A percentile compares a stretch with the other conserved stretches of the same genome.
phyloP scores from a whole-genome alignment of 305 asterid genomes.

The Solanum aculeatissimum region DNA sequence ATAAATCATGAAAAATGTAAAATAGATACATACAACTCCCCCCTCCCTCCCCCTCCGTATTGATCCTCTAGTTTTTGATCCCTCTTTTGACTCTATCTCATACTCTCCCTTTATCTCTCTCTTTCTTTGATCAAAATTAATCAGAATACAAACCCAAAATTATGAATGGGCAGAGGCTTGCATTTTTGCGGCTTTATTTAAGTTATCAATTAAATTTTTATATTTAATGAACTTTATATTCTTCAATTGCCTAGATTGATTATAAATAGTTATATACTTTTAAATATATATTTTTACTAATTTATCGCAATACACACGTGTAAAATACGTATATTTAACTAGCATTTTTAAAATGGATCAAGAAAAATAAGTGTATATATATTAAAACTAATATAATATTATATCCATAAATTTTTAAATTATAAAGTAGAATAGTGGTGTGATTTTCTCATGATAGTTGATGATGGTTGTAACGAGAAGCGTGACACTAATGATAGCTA shows the following conservation, averaged over 20 bases:
- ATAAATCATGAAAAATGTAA: too few species aligned
- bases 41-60: neutral
- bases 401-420: neutral
- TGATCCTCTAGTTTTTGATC: neutral
- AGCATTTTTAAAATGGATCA: too few species aligned
- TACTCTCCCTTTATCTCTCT: neutral
- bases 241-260: too few species aligned
- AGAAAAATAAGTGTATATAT: too few species aligned
- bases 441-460: neutral
- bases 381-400: neutral
- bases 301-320: too few species aligned
- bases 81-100: neutral
- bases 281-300: too few species aligned
- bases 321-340: too few species aligned
- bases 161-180: too few species aligned
- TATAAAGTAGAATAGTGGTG: neutral
- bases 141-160: neutral
- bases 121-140: neutral
- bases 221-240: too few species aligned
- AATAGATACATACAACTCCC: neutral
- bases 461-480: neutral
- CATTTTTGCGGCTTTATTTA: too few species aligned
- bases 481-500: neutral
- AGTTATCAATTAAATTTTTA: too few species aligned
- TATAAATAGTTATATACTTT: too few species aligned